Conservation (phyloP, 2,329 filamentous ascomycete genomes). For the Monosporascus sp. region DNA sequence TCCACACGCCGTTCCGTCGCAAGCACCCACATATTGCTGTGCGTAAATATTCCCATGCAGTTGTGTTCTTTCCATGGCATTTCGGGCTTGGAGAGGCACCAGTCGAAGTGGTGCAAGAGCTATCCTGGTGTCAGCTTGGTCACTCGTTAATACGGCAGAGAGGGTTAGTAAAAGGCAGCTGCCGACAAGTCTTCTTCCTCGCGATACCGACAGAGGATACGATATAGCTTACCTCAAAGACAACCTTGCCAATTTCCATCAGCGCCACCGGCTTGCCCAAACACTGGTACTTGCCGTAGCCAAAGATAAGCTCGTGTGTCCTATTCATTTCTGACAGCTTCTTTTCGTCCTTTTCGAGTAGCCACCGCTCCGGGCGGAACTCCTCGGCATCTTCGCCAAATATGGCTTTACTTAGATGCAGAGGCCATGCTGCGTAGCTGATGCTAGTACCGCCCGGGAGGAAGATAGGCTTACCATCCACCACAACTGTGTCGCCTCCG, state of each 20-base stretch:
- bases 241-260: constrained; percentile 4
- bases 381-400: constrained; percentile 9
- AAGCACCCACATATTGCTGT: constrained; percentile 10
- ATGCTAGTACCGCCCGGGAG: constrained; percentile 7
- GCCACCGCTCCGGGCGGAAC: constrained; percentile 15
- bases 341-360: constrained; percentile 6
- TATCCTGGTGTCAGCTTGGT: not conserved
- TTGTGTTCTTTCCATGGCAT: constrained; percentile 8
- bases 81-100: constrained; percentile 9
- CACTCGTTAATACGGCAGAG: not conserved
- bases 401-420: constrained; percentile 5
- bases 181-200: not conserved
- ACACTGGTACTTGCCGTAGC: constrained; percentile 9
- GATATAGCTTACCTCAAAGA: constrained; percentile 10
- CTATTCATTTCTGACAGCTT: constrained; percentile 8
- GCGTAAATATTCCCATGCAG: constrained; percentile 7
- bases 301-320: constrained; percentile 6
- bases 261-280: constrained; percentile 9
- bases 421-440: constrained; percentile 4
- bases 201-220: not conserved
- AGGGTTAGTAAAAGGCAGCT: not conserved
- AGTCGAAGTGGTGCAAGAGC: constrained; percentile 13
- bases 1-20: constrained; percentile 3
- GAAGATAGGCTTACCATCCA: not conserved
- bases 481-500: constrained; percentile 7